Percentiles rank a stretch among this genome's conserved stretches.
Evolutionary conservation across 306 rosid species (phyloP).

Genomic region (Begonia peltatifolia): DNA sequence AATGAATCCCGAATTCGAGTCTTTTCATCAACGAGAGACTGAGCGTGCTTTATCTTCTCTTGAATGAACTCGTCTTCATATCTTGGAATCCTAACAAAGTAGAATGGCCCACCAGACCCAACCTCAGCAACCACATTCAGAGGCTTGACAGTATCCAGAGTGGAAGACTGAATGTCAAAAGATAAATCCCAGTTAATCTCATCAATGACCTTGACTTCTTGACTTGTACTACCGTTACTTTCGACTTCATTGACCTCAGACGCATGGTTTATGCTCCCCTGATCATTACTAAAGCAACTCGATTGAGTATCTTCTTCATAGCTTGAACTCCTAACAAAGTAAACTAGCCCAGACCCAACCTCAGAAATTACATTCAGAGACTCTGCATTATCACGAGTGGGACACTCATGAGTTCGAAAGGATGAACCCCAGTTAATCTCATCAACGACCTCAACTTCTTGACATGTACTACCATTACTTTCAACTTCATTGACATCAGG

Average conservation of each 20-base stretch:
- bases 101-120: too few relatives aligned
- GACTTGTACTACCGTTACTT: too few relatives aligned
- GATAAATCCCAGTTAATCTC: slow-evolving; percentile 18
- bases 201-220: slow-evolving; percentile 9
- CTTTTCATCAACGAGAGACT: slow-evolving; percentile 37
- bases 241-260: slow-evolving; percentile 12
- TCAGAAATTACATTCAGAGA: slow-evolving; percentile 29
- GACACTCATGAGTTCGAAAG: slow-evolving; percentile 22
- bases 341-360: slow-evolving; percentile 43
- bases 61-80: slow-evolving; percentile 17
- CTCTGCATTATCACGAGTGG: too few relatives aligned
- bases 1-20: slow-evolving; percentile 45
- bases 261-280: slow-evolving; percentile 5
- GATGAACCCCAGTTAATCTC: slow-evolving; percentile 18
- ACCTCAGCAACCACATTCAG: too few relatives aligned
- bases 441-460: too few relatives aligned
- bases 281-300: slow-evolving; percentile 2
- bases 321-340: slow-evolving; percentile 47
- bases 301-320: slow-evolving; percentile 30
- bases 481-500: slow-evolving; percentile 14
- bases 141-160: slow-evolving; percentile 17
- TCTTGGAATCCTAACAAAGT: too few relatives aligned
- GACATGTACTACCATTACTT: too few relatives aligned
- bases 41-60: slow-evolving; percentile 42
- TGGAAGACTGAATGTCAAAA: slow-evolving; percentile 22